Evolutionary conservation across 257 asterid species (phyloP), one percentile per base, ranked within the genome.

Genomic region (Lycium barbarum): DNA sequence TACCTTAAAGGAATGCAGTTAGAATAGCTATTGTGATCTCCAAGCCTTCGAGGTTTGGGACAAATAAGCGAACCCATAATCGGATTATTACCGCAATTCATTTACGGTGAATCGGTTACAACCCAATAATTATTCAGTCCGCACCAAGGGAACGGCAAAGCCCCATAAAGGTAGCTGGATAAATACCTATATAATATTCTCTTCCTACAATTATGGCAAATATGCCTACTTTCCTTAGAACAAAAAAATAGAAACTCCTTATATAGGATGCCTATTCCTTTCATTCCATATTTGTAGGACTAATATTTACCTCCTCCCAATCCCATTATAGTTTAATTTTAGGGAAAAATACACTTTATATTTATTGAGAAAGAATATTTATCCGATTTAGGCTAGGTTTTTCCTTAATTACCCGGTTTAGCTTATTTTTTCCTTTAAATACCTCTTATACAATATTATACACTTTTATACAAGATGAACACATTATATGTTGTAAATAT

Each of bases 21-120:
- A 12, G 40, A 47, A 20, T 74, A 61, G 43, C 20, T 74, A 47
- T 20, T 20, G n/a, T 22, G 55, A 74, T 74, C 33, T n/a, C 59
- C 59, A 20, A 51, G n/a, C 11, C 81, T 36, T 26, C 63, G 82
- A 26, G 82, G 82, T 76, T 51, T 51, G 63, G 82, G 82, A 57
- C 63, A 76, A 51, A 76, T 22, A 1, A 76, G 63, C 4, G 82
- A 51, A 26, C 45, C 47, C 82, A 76, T 40, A 2, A 40, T 76
- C 3, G 63, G 43, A 49, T 49, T 12, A 9, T n/a, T 3, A 22
- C 2, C 20, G 79, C 47, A 20, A 72, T 18, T 59, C 65, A 14
- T 1, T 12, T 18, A 6, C 2, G 9, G 65, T 18, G 26, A 58
- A 51, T 13, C 22, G 61, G 62, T 8, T 14, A 18, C 14, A 51